phyloP scores from a whole-genome alignment of 352 stramenopile genomes.

The Aphanomyces stellatus region DNA sequence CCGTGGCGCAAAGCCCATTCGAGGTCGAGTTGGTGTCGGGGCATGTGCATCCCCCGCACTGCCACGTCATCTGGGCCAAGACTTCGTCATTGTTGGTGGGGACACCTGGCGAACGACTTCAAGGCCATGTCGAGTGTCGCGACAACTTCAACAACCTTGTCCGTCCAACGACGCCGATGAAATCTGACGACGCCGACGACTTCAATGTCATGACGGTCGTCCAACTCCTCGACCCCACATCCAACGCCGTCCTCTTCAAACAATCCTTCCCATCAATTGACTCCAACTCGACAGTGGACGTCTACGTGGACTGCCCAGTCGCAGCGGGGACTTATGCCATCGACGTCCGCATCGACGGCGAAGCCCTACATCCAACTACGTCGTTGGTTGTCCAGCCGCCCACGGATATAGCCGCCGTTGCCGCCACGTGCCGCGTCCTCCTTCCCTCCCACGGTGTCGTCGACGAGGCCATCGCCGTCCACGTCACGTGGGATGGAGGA shows the following conservation, averaged over 20 bases:
- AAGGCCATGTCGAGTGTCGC: no score
- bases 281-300: no score
- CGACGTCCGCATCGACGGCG: not conserved
- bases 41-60: not conserved
- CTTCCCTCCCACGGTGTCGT: not conserved
- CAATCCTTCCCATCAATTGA: not conserved
- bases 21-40: not conserved
- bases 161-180: not conserved
- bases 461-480: not conserved
- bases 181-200: not conserved
- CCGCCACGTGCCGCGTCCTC: no score
- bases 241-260: not conserved
- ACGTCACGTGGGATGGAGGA: not conserved
- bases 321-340: not conserved
- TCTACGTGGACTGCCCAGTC: not conserved
- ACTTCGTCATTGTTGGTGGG: no score
- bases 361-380: not conserved
- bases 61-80: not conserved
- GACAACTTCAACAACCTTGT: not conserved
- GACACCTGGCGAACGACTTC: no score
- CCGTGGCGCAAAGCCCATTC: not conserved
- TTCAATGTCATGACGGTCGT: not conserved
- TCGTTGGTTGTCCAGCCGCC: not conserved
- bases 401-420: no score
- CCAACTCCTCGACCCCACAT: not conserved